Base-by-base conservation (phyloP, 1,284 basidiomycete genomes). In the Cryptococcus sp. region DNA sequence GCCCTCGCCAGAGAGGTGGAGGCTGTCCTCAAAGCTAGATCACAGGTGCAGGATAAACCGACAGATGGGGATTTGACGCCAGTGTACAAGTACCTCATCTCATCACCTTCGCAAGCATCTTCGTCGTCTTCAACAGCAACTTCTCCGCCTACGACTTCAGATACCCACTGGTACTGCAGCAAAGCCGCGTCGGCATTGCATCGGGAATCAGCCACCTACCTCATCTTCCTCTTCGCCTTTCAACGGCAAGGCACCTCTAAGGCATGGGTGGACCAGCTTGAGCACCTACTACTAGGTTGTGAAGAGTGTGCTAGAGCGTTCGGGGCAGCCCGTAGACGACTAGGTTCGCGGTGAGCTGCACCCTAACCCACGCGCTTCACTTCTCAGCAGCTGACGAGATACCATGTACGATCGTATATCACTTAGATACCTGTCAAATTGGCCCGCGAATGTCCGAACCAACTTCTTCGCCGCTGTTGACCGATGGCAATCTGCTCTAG, bases 191-290 rank as follows among this genome's bases (percentile, higher is more conserved):
- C 62, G 8, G 39, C 50, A 1, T 51, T 72, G 13, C 66, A 70
- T 50, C 52, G 55, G 4, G 62, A 72, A 37, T 84, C 86, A 1
- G 89, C 91, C 0, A 86, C 84, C 0, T 94, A 91, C 78, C 82
- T 91, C 49, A 80, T 93, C 51, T 84, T 89, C 59, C 76, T 93
- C 46, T 87, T 89, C 68, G 91, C 91, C 4, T 93, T 91, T 66
- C 80, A 84, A 26, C 58, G 71, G 51, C 85, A 85, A 58, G 70
- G 76, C 0, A 79, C 80, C 16, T 86, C 89, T 5, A 78, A 82
- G 2, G 72, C 79, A 45, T 93, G 89, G 89, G 85, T 85, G 70
- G 70, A 72, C 17, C 82, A 80, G 57, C 73, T 92, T 49, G 79
- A 81, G 48, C 63, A 62, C 3, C 86, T 88, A 54, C 70, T 93